phyloP scores from a whole-genome alignment of 768 basidiomycete genomes.

The Pulveroboletus sp. region DNA sequence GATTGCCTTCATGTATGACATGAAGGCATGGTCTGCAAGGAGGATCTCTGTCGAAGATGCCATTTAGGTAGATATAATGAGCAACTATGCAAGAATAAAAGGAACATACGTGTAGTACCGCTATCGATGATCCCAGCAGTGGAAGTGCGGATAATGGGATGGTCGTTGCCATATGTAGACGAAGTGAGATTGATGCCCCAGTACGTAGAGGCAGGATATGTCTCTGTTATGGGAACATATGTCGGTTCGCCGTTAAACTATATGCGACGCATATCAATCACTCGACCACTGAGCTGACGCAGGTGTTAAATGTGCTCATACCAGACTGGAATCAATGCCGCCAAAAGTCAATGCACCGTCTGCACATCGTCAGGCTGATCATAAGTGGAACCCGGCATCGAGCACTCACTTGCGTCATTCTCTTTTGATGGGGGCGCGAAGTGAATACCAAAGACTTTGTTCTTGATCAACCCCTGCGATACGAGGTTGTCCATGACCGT shows the following conservation, averaged over 20 bases:
- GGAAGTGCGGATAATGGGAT: constrained; percentile 9
- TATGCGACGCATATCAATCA: not conserved
- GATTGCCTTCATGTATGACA: constrained; percentile 8
- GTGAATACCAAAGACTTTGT: constrained; percentile 13
- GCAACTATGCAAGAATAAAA: too few relatives aligned
- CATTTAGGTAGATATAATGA: too few relatives aligned
- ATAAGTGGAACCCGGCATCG: not conserved
- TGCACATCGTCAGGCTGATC: constrained; percentile 14
- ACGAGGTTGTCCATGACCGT: constrained; percentile 18
- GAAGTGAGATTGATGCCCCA: constrained; percentile 31
- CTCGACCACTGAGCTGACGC: not conserved
- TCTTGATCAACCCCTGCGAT: constrained; percentile 11
- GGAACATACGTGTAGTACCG: too few relatives aligned
- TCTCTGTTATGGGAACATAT: constrained; percentile 26
- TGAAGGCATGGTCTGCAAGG: constrained; percentile 13
- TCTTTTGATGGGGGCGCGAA: constrained; percentile 11
- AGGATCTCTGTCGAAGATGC: too few relatives aligned
- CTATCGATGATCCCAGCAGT: not conserved
- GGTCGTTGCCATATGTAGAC: constrained; percentile 12
- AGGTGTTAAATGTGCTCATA: not conserved
- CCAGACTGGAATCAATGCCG: not conserved
- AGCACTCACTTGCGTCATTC: constrained; percentile 7
- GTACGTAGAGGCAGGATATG: constrained; percentile 18
- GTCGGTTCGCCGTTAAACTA: constrained; percentile 23
- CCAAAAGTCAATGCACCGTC: too few relatives aligned